phyloP scores from a whole-genome alignment of 768 basidiomycete genomes.

The Lentinula lateritia region DNA sequence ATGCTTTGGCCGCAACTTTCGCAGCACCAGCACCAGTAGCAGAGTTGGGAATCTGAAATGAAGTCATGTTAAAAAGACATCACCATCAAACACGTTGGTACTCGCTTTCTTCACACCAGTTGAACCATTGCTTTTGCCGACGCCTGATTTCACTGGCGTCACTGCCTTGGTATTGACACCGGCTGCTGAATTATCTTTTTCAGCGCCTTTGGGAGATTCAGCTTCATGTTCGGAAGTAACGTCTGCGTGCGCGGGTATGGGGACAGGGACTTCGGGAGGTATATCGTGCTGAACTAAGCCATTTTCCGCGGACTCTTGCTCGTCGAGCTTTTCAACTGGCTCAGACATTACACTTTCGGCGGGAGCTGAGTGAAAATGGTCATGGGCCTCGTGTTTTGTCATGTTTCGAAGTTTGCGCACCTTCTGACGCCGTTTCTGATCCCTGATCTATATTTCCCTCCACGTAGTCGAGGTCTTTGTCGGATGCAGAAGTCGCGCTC shows the following conservation, averaged over 20 bases:
- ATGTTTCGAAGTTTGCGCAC: slow-evolving; percentile 14
- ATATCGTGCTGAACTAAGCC: slow-evolving; percentile 16
- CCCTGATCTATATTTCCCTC: slow-evolving; percentile 12
- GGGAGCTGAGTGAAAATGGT: slow-evolving; percentile 15
- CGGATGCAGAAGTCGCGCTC: slow-evolving; percentile 13
- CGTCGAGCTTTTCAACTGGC: background rate
- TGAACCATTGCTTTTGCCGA: slow-evolving; percentile 40
- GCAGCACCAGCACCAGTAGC: slow-evolving; percentile 56
- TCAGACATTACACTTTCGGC: slow-evolving; percentile 13
- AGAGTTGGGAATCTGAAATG: slow-evolving; percentile 52
- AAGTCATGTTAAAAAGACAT: slow-evolving; percentile 13
- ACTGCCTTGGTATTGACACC: slow-evolving; percentile 27
- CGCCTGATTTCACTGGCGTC: slow-evolving; percentile 35
- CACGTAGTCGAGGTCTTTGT: slow-evolving; percentile 17
- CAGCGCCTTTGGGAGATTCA: slow-evolving; percentile 21
- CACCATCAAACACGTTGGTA: slow-evolving; percentile 13
- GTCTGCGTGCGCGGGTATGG: slow-evolving; percentile 8
- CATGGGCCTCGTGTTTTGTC: slow-evolving; percentile 31
- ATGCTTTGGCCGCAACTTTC: slow-evolving; percentile 28
- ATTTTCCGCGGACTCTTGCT: slow-evolving; percentile 4
- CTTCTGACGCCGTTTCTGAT: slow-evolving; percentile 5
- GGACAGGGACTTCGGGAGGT: slow-evolving; percentile 13
- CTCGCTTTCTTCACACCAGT: slow-evolving; percentile 64
- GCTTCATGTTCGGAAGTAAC: slow-evolving; percentile 8
- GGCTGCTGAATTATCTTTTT: slow-evolving; percentile 16